Evolutionary conservation across 2,329 filamentous ascomycete species (phyloP), one percentile per base, ranked within the genome.

Genomic region (Akanthomyces dipterigenus): DNA sequence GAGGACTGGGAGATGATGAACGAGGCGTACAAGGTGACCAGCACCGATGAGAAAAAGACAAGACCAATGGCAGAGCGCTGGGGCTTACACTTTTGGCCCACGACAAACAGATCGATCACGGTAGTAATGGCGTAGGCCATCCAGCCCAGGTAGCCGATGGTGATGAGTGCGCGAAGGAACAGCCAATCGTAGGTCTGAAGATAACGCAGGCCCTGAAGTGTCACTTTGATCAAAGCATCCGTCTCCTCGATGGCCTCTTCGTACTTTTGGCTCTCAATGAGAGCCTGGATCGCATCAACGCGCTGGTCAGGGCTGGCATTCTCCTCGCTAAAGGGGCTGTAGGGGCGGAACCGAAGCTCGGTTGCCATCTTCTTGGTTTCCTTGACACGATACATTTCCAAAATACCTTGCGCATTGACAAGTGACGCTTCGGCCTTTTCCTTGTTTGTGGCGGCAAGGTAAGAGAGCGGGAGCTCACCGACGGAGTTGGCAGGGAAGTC

Each of bases 141-240:
- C 93, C 93, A 99, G 22, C 95, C 95, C 8, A 98, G 77, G 70
- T 98, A 99, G 20, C 95, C 95, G 14, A 89, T 72, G 2, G 95
- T 97, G 63, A 99, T 89, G 55, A 99, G 80, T 2, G 91, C 89
- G 63, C 95, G 84, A 40, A 99, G 78, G 75, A 99, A 99, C 2
- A 99, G 81, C 95, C 95, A 99, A 76, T 99, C 95, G 69, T 99
- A 99, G 0, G 93, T 99, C 74, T 99, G 95, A 28, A 99, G 82
- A 72, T 99, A 99, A 55, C 95, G 85, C 63, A 99, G 78, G 8
- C 95, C 95, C 64, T 91, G 84, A 1, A 99, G 81, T 1, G 86
- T 88, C 55, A 90, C 77, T 63, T 88, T 83, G 63, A 98, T 89
- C 16, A 99, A 80, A 31, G 86, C 83, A 46, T 89, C 86, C 1